A percentile compares a stretch with the other conserved stretches of the same genome.
Conservation (phyloP, 345 rosid species). For the Bruguiera sexangula region DNA sequence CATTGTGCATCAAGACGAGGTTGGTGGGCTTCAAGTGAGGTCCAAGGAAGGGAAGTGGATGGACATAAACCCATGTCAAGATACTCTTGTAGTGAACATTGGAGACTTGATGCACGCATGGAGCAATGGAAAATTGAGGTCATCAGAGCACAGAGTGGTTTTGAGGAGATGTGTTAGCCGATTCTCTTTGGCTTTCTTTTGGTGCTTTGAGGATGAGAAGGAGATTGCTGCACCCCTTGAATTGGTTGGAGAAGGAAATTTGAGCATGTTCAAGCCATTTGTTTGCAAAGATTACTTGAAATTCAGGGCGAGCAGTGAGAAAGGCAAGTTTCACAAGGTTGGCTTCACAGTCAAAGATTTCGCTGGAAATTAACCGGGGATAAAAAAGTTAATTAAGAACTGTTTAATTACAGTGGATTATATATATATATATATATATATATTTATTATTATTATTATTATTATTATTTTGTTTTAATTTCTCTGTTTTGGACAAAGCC, state of each 20-base stretch:
- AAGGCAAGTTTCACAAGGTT: constrained; percentile 25
- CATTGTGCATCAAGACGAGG: constrained; percentile 22
- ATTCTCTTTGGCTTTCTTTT: constrained; percentile 26
- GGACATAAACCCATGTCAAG: constrained; percentile 23
- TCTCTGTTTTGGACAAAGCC: no score
- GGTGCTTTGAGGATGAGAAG: constrained; percentile 30
- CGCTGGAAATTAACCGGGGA: constrained; percentile 3
- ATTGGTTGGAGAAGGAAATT: constrained; percentile 17
- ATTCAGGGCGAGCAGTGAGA: constrained; percentile 21
- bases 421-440: no score
- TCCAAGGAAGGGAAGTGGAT: constrained; percentile 23
- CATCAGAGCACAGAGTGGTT: constrained; percentile 28
- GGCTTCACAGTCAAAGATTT: constrained; percentile 27
- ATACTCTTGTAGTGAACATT: constrained; percentile 22
- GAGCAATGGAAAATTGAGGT: constrained; percentile 24
- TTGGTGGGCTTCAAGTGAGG: constrained; percentile 29
- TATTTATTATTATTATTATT: no score
- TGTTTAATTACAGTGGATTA: neutral
- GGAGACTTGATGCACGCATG: constrained; percentile 32
- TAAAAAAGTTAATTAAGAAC: neutral
- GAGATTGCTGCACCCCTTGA: constrained; percentile 21
- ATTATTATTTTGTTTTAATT: no score
- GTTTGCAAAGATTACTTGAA: constrained; percentile 20
- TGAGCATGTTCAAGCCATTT: constrained; percentile 13
- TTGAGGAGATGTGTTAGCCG: constrained; percentile 7